Conservation (phyloP, 106 monocot genomes). For the Gastrodia elata region DNA sequence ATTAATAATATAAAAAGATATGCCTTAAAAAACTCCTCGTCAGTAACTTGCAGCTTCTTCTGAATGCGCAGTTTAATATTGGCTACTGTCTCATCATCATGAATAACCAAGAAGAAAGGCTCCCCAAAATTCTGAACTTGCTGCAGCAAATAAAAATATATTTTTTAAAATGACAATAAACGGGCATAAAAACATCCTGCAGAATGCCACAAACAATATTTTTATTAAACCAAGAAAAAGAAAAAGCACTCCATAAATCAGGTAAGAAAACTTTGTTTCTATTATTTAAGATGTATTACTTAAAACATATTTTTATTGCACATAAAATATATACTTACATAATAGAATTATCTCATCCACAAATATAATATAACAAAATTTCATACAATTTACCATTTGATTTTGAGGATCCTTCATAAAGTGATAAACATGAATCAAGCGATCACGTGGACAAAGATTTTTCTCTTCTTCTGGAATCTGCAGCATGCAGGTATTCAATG, state of each 20-base stretch:
- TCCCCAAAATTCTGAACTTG: conserved; percentile 78
- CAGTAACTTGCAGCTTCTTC: conserved; percentile 62
- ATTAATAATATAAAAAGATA: conserved; percentile 4
- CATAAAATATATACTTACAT: neutral
- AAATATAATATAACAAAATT: neutral
- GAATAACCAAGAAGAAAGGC: conserved; percentile 72
- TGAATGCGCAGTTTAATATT: conserved; percentile 67
- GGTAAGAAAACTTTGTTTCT: neutral
- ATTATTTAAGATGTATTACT: neutral
- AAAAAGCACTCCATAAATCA: neutral
- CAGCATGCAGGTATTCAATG: neutral
- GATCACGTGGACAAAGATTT: conserved; percentile 67
- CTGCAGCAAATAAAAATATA: conserved; percentile 19
- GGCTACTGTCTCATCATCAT: conserved; percentile 62
- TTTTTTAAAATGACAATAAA: neutral
- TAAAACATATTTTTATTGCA: neutral
- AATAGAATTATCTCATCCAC: neutral
- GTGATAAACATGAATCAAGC: conserved; percentile 81
- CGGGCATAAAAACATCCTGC: neutral
- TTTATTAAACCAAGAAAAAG: neutral
- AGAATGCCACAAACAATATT: neutral
- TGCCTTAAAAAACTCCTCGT: conserved; percentile 82
- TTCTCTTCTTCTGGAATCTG: conserved; percentile 89
- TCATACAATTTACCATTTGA: conserved; percentile 32
- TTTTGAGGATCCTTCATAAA: conserved; percentile 79